Percentiles rank a stretch among this genome's conserved stretches.
Conservation (phyloP, 2,329 filamentous ascomycete species). For the Stachybotrys echinatus region DNA sequence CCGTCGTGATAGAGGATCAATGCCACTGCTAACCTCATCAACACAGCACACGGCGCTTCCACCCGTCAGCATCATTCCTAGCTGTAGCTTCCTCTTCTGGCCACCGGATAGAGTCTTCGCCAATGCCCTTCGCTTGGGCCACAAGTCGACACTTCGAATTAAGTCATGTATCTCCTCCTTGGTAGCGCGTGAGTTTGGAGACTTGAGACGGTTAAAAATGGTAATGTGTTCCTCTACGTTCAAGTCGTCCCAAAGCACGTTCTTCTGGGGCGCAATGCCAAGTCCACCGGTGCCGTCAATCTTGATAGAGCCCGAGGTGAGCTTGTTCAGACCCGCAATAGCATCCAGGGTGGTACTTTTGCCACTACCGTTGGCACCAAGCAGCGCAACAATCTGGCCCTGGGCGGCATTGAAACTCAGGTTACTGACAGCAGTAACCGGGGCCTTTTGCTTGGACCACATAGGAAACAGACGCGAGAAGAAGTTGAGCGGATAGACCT, state of each 20-base stretch:
- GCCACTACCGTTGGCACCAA: slow-evolving; percentile 86
- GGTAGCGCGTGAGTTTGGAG: slow-evolving; percentile 48
- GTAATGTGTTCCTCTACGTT: slow-evolving; percentile 79
- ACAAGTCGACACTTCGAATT: slow-evolving; percentile 67
- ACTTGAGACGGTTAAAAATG: slow-evolving; percentile 81
- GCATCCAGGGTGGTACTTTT: slow-evolving; percentile 88
- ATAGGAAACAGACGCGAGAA: slow-evolving; percentile 49
- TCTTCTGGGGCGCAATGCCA: slow-evolving; percentile 87
- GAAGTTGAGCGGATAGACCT: slow-evolving; percentile 66
- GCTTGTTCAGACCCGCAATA: slow-evolving; percentile 74
- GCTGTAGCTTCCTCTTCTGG: slow-evolving; percentile 86
- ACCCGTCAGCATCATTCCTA: slow-evolving; percentile 93
- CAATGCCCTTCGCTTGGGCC: slow-evolving; percentile 64
- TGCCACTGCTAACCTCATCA: slow-evolving; percentile 83
- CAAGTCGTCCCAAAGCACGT: slow-evolving; percentile 86
- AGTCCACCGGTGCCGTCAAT: slow-evolving; percentile 75
- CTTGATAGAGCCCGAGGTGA: slow-evolving; percentile 70
- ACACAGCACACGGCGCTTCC: slow-evolving; percentile 84
- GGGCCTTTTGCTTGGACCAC: slow-evolving; percentile 39
- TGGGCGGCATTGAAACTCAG: slow-evolving; percentile 66
- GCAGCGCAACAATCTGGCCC: slow-evolving; percentile 79
- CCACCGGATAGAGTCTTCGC: slow-evolving; percentile 81
- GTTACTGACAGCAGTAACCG: slow-evolving; percentile 73
- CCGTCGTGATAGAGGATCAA: slow-evolving; percentile 78
- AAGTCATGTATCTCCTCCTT: slow-evolving; percentile 57